A percentile compares a stretch with the other conserved stretches of the same genome.
phyloP scores from a whole-genome alignment of 441 rosid species.

The Eruca vesicaria region DNA sequence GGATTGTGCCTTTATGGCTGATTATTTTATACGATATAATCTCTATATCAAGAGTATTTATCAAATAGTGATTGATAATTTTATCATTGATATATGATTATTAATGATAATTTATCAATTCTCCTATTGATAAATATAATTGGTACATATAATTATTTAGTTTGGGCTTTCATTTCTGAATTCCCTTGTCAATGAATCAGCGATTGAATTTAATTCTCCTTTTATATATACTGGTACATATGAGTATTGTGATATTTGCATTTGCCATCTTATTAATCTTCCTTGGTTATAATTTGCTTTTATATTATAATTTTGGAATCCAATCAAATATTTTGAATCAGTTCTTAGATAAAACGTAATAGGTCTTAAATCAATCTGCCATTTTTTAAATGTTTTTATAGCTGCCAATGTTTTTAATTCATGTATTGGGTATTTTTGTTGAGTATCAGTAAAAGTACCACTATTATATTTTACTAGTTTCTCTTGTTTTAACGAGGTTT shows the following conservation, averaged over 20 bases:
- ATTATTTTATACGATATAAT: not conserved
- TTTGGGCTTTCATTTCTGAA: not conserved
- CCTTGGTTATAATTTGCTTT: not conserved
- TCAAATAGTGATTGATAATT: not conserved
- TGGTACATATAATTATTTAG: too few relatives aligned
- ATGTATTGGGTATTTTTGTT: too few relatives aligned
- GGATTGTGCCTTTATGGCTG: not conserved
- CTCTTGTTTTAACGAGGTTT: too few relatives aligned
- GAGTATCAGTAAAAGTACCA: too few relatives aligned
- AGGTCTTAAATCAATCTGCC: not conserved
- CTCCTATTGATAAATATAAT: not conserved
- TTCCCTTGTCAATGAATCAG: not conserved
- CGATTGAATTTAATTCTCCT: not conserved
- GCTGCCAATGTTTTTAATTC: too few relatives aligned
- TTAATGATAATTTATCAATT: not conserved
- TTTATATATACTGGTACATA: not conserved
- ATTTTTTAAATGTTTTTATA: too few relatives aligned
- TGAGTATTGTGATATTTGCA: not conserved
- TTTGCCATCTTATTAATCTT: too few relatives aligned
- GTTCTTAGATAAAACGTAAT: too few relatives aligned
- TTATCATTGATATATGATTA: not conserved
- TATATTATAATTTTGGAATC: not conserved
- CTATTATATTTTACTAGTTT: too few relatives aligned
- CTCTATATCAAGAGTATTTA: not conserved
- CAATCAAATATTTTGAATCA: not conserved